Evolutionary conservation across 2,329 filamentous ascomycete genomes (phyloP).

Genomic region (Cladosporium velox): DNA sequence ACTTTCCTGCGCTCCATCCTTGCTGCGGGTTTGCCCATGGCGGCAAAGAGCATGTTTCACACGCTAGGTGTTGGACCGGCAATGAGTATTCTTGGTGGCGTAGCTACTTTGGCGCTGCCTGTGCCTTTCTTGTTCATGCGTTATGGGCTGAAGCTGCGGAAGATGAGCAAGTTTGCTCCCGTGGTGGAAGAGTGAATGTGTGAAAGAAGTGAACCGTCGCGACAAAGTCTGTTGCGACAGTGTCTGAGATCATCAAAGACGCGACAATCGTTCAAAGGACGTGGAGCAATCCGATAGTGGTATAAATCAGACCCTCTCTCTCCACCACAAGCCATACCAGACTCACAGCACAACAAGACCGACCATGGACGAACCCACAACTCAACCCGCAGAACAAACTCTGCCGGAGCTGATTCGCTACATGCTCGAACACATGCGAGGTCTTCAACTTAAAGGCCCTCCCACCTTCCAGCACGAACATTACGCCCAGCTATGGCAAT

Average conservation of each 20-base stretch:
- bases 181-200: slow-evolving; percentile 20
- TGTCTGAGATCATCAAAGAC: not conserved
- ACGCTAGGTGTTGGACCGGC: slow-evolving; percentile 47
- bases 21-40: slow-evolving; percentile 41
- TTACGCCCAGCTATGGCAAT: not conserved
- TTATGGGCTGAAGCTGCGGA: slow-evolving; percentile 44
- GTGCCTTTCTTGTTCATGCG: slow-evolving; percentile 51
- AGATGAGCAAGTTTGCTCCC: slow-evolving; percentile 49
- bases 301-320: not conserved
- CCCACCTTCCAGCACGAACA: not conserved
- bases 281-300: not conserved
- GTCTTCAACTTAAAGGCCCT: not conserved
- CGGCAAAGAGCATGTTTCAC: slow-evolving; percentile 44
- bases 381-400: not conserved
- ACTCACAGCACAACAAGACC: not conserved
- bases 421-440: not conserved
- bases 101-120: slow-evolving; percentile 44
- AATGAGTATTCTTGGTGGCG: slow-evolving; percentile 44
- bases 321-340: not conserved
- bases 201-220: not conserved
- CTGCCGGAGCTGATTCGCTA: not conserved
- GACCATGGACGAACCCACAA: not conserved
- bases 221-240: not conserved
- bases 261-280: not conserved
- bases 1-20: slow-evolving; percentile 50